Percentiles rank a stretch among this genome's conserved stretches.
These are phyloP conservation scores for Intubia oerlemansii DNA, from an alignment of 2,329 filamentous ascomycete genomes.

Conservation along the genomic window DNA sequence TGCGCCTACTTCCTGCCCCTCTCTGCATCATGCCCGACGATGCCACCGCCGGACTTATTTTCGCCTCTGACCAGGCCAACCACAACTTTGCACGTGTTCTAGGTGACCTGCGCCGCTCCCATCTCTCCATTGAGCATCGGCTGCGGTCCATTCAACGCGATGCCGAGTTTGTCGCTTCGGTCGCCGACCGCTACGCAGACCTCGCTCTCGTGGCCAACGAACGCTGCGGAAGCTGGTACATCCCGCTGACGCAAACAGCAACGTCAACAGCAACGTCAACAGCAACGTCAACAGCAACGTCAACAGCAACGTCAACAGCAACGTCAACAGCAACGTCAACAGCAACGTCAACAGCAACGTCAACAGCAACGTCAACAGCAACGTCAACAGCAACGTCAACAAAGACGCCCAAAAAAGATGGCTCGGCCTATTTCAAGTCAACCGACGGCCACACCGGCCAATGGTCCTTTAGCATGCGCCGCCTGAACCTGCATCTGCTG, in stretches of 20 bases:
- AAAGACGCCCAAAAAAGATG: slow-evolving; percentile 16
- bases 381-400: neutral
- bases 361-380: too few species aligned
- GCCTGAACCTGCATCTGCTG: slow-evolving; percentile 69
- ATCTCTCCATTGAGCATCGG: slow-evolving; percentile 62
- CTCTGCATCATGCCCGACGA: slow-evolving; percentile 10
- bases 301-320: too few species aligned
- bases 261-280: too few species aligned
- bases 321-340: too few species aligned
- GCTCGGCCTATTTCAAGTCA: slow-evolving; percentile 88
- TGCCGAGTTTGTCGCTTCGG: slow-evolving; percentile 47
- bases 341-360: too few species aligned
- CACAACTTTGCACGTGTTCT: slow-evolving; percentile 51
- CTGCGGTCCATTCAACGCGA: slow-evolving; percentile 61
- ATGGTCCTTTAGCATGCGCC: slow-evolving; percentile 72
- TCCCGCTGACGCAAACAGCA: too few species aligned
- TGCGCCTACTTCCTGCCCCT: too few species aligned
- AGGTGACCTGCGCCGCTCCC: slow-evolving; percentile 50
- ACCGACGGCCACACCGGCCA: slow-evolving; percentile 84
- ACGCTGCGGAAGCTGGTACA: slow-evolving; percentile 91
- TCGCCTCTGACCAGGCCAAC: slow-evolving; percentile 26
- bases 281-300: too few species aligned
- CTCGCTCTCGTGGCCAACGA: slow-evolving; percentile 72
- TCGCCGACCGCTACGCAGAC: slow-evolving; percentile 26
- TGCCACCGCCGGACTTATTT: slow-evolving; percentile 22